Evolutionary conservation across 495 filamentous ascomycete species (phyloP), one percentile per base, ranked within the genome.

Genomic region (Penicillium paxilli): DNA sequence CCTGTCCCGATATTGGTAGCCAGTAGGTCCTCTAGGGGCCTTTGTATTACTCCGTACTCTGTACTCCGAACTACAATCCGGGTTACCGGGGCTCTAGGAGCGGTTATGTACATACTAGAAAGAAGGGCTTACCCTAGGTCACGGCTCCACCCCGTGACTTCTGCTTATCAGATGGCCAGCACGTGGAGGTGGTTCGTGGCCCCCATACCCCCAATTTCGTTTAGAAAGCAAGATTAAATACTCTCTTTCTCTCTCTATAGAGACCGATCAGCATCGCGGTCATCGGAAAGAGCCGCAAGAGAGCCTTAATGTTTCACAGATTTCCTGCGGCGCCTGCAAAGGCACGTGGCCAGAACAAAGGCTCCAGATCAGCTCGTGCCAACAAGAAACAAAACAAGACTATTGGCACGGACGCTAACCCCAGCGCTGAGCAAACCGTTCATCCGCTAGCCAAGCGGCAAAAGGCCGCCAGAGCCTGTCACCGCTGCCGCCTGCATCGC

Each of bases 321-420:
- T 49, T 49, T 17, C 37, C 47, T 35, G 47, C 47, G 7, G 26
- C 26, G 47, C 47, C 47, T 49, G 28, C 26, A 37, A 49, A 49
- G 47, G 30, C 47, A 1, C 26, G 47, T 17, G n/a, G 47, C 26
- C 47, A 37, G 47, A 25, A 5, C 45, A 49, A 49, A 37, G 47
- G 28, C 28, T 24, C 23, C 24, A 24, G 45, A 47, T 16, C 28
- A 22, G 16, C 47, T 35, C 26, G 47, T 30, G 24, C 47, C 47
- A 49, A 49, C 28, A 49, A 49, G 28, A 49, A 35, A 26, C 35
- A 37, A 5, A 22, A 35, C 8, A 30, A 30, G 28, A 30, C 12
- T n/a, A 32, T 17, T 9, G n/a, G 20, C 25, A 30, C 26, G 9
- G 47, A 49, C 10, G 14, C 37, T 21, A 5, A 40, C 19, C 19